Conservation (phyloP, 306 rosid genomes). For the Fragaria iinumae region DNA sequence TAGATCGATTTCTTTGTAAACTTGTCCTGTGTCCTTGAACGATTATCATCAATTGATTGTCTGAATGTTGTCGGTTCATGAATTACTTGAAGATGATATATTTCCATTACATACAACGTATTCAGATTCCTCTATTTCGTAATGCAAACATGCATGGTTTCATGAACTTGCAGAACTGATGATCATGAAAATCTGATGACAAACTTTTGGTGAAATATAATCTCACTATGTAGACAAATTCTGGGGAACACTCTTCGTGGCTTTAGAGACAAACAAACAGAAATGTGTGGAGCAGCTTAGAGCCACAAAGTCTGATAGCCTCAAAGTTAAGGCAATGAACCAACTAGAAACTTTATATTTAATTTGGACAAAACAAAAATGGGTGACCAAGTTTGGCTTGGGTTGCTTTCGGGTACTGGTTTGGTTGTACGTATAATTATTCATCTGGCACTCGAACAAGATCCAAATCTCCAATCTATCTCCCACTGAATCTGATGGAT, state of each 20-base stretch:
- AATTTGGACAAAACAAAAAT: not conserved
- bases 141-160: not conserved
- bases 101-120: not conserved
- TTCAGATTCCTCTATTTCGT: not conserved
- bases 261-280: constrained; percentile 3
- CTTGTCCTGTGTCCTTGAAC: not conserved
- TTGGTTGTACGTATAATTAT: not conserved
- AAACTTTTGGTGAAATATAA: not conserved
- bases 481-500: constrained; percentile 4
- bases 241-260: not conserved
- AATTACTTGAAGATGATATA: not conserved
- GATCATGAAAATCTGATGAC: not conserved
- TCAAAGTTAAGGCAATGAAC: not conserved
- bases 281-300: constrained; percentile 8
- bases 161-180: not conserved
- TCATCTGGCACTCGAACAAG: not conserved
- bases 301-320: not conserved
- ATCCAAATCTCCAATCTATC: not conserved
- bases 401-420: not conserved
- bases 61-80: not conserved
- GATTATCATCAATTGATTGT: not conserved
- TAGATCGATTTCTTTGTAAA: too few species aligned
- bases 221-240: not conserved
- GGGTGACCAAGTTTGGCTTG: constrained; percentile 1
- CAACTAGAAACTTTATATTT: not conserved